phyloP scores from a whole-genome alignment of 441 rosid species.

The Gossypium gossypioides region DNA sequence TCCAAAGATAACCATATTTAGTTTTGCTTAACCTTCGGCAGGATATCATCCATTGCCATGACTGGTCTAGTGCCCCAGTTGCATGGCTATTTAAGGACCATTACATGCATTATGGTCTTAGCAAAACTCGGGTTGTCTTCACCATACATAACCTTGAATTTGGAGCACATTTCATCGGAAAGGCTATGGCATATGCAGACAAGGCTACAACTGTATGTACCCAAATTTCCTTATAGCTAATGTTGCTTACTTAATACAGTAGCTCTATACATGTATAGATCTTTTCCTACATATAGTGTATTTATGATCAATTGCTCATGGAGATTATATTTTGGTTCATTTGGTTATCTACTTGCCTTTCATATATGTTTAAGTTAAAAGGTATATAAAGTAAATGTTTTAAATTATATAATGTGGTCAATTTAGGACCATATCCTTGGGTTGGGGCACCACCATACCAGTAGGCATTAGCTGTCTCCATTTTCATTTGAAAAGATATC shows the following conservation, averaged over 20 bases:
- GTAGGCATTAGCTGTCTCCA: neutral
- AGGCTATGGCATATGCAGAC: slow-evolving; percentile 75
- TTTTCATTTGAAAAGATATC: neutral
- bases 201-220: slow-evolving; percentile 79
- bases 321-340: neutral
- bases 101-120: slow-evolving; percentile 69
- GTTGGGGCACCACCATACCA: neutral
- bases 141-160: slow-evolving; percentile 92
- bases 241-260: neutral
- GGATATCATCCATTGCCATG: slow-evolving; percentile 97
- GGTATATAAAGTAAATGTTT: neutral
- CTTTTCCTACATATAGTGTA: neutral
- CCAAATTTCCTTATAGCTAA: slow-evolving; percentile 7
- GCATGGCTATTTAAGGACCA: slow-evolving; percentile 82
- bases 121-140: slow-evolving; percentile 78
- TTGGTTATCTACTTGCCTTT: neutral
- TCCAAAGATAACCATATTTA: neutral
- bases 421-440: neutral
- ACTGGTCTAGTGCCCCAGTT: slow-evolving; percentile 94
- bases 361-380: too few species aligned
- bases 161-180: slow-evolving; percentile 59
- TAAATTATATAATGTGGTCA: neutral
- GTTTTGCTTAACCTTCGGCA: slow-evolving; percentile 27
- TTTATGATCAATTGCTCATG: neutral
- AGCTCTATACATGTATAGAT: neutral